Base-by-base conservation (phyloP, 2,329 filamentous ascomycete genomes). In the Madurella mycetomatis region DNA sequence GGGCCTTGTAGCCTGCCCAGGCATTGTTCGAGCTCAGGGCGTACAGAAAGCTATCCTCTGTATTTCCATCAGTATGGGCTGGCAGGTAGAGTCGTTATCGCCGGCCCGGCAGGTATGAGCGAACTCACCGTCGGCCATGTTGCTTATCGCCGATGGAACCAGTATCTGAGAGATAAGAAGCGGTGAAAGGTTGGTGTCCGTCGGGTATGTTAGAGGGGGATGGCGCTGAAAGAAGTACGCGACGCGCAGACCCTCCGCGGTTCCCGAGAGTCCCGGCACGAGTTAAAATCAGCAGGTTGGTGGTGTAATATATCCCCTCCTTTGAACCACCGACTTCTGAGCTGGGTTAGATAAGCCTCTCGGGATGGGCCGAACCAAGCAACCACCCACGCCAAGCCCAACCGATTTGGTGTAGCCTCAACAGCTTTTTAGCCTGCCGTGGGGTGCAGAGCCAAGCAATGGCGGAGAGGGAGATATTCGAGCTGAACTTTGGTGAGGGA, bases 21-120 rank as follows among this genome's bases (percentile, higher is more conserved):
- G 83, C 77, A 60, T 82, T 80, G 74, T 91, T 91, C 63, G 80
- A 82, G 71, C 79, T 79, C 64, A 91, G 71, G 57, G 84, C 83
- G 65, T 81, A 79, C 62, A 79, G 73, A 65, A 85, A 85, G 56
- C 76, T 73, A 70, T 86, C 82, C 75, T 76, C 73, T 74, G 66
- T 43, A 44, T 44, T 41, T 31, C 41, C n/a, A n/a, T n/a, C n/a
- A 7, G 25, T 25, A 3, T 25, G 3, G 25, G 7, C 25, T 25
- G 4, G 25, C 7, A 25, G 25, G 7, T 25, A 25, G 7, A 25
- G 7, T 7, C 25, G 25, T 25, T 25, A 25, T 41, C n/a, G 43
- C 25, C 43, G 9, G 31, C 25, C n/a, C 31, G 9, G 12, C 12
- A 25, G 31, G 25, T 4, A 25, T 4, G 25, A 25, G 12, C 30